These are phyloP conservation scores for Penicillium corylophilum DNA, from an alignment of 2,329 filamentous ascomycete species.

Conservation along the genomic window DNA sequence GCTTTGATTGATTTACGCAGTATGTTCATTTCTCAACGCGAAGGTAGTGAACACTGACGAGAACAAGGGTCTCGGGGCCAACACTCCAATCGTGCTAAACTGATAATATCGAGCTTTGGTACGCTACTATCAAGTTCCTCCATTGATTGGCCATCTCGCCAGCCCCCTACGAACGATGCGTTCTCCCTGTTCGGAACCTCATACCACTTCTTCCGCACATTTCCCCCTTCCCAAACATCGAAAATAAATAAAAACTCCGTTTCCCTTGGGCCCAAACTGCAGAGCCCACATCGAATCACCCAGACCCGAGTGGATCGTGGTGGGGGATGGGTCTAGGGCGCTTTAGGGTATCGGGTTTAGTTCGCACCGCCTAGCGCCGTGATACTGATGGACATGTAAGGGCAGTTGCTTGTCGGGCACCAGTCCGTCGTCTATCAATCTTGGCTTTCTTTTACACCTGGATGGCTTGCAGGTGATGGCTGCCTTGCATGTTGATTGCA, in stretches of 20 bases:
- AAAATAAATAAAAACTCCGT: not conserved
- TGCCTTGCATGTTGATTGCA: slow-evolving; percentile 21
- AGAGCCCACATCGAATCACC: slow-evolving; percentile 5
- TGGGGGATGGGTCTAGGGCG: slow-evolving; percentile 6
- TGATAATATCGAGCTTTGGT: slow-evolving; percentile 18
- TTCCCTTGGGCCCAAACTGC: not conserved
- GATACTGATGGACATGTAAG: slow-evolving; percentile 1
- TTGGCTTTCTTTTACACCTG: slow-evolving; percentile 8
- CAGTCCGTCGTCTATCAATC: slow-evolving; percentile 2
- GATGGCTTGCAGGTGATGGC: slow-evolving; percentile 19
- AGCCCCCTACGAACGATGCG: not conserved
- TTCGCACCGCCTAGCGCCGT: slow-evolving; percentile 7
- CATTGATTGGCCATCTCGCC: slow-evolving; percentile 16
- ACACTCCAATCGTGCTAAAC: slow-evolving; percentile 1
- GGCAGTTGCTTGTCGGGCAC: slow-evolving; percentile 9
- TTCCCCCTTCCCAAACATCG: not conserved
- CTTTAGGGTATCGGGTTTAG: slow-evolving; percentile 12
- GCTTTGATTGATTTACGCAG: too few relatives aligned
- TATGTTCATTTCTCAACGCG: too few relatives aligned
- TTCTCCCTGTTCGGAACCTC: not conserved
- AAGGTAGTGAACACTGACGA: too few relatives aligned
- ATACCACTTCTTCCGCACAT: not conserved
- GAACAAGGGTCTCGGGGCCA: too few relatives aligned
- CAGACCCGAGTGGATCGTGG: not conserved
- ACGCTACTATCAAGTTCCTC: slow-evolving; percentile 14